Evolutionary conservation across 2,329 filamentous ascomycete species (phyloP), one percentile per base, ranked within the genome.

Genomic region (Neoscytalidium dimidiatum): DNA sequence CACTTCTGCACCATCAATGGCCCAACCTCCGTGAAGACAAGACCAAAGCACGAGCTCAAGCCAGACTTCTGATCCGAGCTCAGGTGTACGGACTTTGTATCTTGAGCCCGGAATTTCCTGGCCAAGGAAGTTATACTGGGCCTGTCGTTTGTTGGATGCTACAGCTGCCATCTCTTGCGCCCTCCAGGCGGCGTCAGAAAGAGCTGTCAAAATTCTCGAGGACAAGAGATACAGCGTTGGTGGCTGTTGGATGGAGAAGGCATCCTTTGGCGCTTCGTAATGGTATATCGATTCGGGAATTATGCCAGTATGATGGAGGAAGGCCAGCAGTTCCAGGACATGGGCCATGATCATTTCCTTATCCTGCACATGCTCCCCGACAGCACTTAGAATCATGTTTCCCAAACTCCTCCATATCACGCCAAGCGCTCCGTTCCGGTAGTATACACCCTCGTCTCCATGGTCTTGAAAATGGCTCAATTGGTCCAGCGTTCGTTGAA

Each of bases 1-100:
- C 13, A 83, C 78, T 1, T 73, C 71, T n/a, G 71, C 69, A 3
- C 81, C 82, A 61, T 82, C 78, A 13, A 70, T 52, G 7, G 78
- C 71, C 80, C 81, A 84, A 5, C 79, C 79, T 21, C 82, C 82
- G 60, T 82, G 79, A 7, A 84, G 67, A 68, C 81, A 83, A 14
- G 81, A 80, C 82, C 82, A 84, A 3, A 84, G 72, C 21, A 84
- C 76, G n/a, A 84, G 73, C 69, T 84, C 82, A 19, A 84, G 70
- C 82, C 82, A 84, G 14, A 84, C 71, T 65, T 84, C 82, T 1
- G 80, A 77, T 0, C 75, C 71, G 11, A 83, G 68, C 19, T 76
- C 80, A 5, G 75, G 74, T 7, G 81, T 75, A 17, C 73, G 71
- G 1, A 80, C 71, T 48, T 76, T 78, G 68, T 78, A 81, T 29